Conservation (phyloP, 192 early-diverging fungal species). For the Backusella mclennaniae region DNA sequence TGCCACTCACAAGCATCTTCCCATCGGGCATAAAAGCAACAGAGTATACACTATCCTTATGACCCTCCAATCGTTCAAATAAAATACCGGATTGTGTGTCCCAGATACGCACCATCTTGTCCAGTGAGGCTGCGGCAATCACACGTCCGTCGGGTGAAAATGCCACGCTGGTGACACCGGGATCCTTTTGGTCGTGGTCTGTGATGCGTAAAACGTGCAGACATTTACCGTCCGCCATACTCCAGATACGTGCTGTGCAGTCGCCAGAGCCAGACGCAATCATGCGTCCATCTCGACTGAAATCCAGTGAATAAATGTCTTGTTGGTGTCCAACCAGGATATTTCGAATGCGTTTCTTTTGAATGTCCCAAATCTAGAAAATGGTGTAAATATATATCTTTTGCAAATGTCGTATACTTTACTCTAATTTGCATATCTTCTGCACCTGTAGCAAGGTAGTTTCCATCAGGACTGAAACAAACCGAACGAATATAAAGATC, state of each 20-base stretch:
- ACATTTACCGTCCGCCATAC: conserved; percentile 73
- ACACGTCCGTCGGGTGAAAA: conserved; percentile 88
- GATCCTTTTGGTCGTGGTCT: conserved; percentile 81
- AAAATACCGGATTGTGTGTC: conserved; percentile 75
- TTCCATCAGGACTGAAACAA: conserved; percentile 92
- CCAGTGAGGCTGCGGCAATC: conserved; percentile 90
- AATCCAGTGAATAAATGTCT: conserved; percentile 98
- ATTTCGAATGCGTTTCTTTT: conserved; percentile 59
- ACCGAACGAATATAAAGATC: conserved; percentile 97
- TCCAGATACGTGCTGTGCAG: conserved; percentile 88
- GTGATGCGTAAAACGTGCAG: conserved; percentile 74
- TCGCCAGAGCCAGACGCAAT: conserved; percentile 91
- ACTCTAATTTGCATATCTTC: conserved; percentile 94
- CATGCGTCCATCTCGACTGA: conserved; percentile 83
- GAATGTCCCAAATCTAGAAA: conserved; percentile 65
- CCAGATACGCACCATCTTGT: conserved; percentile 94
- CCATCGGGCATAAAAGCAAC: conserved; percentile 97
- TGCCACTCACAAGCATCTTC: conserved; percentile 86
- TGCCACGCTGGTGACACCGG: conserved; percentile 94
- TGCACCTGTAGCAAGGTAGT: conserved; percentile 90
- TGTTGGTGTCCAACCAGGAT: conserved; percentile 86
- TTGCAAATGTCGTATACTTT: not conserved
- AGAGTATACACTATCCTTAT: conserved; percentile 95
- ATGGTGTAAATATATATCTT: too few relatives aligned
- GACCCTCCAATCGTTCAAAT: conserved; percentile 90